Conservation (phyloP, 352 stramenopile species). For the Phytophthora hybrid region DNA sequence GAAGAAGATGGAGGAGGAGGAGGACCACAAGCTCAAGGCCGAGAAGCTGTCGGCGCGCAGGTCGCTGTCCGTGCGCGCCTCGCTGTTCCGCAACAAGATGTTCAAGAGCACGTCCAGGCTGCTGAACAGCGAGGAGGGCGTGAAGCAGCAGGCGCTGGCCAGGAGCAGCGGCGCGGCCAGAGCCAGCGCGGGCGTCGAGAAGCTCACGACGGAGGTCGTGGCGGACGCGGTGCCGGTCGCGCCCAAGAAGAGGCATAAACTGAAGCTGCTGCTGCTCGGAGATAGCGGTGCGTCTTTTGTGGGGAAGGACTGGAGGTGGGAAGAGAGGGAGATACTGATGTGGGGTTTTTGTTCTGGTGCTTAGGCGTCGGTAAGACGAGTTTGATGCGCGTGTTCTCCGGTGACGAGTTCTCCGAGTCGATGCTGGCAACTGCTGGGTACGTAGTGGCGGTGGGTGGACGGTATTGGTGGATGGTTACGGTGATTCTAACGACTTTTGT, state of each 20-base stretch:
- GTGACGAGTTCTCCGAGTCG: slow-evolving; percentile 92
- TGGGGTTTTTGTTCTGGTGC: slow-evolving; percentile 6
- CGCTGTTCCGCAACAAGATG: slow-evolving; percentile 83
- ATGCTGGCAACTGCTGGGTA: slow-evolving; percentile 92
- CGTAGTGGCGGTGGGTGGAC: slow-evolving; percentile 20
- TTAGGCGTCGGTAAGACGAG: slow-evolving; percentile 93
- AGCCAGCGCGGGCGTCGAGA: slow-evolving; percentile 17
- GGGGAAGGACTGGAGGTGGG: not conserved
- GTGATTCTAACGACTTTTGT: not conserved
- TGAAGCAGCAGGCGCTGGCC: slow-evolving; percentile 18
- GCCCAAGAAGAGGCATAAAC: slow-evolving; percentile 82
- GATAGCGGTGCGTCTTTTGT: slow-evolving; percentile 72
- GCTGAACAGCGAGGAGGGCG: slow-evolving; percentile 36
- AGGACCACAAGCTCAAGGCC: slow-evolving; percentile 83
- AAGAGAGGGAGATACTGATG: slow-evolving; percentile 17
- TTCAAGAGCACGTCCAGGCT: slow-evolving; percentile 61
- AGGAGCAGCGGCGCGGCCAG: slow-evolving; percentile 21
- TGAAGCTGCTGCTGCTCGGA: slow-evolving; percentile 92
- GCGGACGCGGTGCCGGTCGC: slow-evolving; percentile 35
- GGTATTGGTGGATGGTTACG: not conserved
- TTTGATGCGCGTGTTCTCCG: slow-evolving; percentile 94
- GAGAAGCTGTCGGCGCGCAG: slow-evolving; percentile 76
- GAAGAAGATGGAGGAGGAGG: slow-evolving; percentile 90
- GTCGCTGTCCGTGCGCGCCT: slow-evolving; percentile 69
- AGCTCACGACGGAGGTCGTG: slow-evolving; percentile 27